A percentile compares a stretch with the other conserved stretches of the same genome.
Conservation (phyloP, 306 rosid genomes). For the Pyrus communis region DNA sequence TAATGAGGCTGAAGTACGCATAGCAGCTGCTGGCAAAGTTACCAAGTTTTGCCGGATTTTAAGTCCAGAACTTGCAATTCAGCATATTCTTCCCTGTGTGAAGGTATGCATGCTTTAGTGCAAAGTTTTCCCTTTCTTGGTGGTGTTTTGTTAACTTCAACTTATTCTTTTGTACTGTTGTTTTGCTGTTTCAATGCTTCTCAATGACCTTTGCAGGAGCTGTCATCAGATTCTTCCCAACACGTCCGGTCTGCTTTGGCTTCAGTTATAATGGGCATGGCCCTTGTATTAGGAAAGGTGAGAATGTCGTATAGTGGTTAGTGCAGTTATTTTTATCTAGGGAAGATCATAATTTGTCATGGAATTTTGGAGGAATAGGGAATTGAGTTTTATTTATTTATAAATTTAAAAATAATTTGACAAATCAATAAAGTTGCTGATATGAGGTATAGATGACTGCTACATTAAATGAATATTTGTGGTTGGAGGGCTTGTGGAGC, state of each 20-base stretch:
- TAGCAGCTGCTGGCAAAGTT: constrained; percentile 98
- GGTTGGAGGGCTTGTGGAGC: neutral
- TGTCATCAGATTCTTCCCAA: constrained; percentile 96
- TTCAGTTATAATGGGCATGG: constrained; percentile 99
- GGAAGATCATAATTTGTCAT: constrained; percentile 1
- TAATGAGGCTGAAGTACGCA: constrained; percentile 98
- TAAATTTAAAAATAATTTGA: neutral
- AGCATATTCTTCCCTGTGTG: constrained; percentile 95
- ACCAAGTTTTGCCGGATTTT: constrained; percentile 91
- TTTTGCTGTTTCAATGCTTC: neutral
- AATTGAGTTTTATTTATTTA: neutral
- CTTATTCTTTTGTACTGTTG: neutral
- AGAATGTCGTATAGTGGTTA: neutral
- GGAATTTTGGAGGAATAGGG: neutral
- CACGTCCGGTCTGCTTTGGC: constrained; percentile 98
- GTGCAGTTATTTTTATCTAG: constrained; percentile 12
- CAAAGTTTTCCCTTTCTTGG: constrained; percentile 7
- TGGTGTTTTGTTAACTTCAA: neutral
- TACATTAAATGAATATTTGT: neutral
- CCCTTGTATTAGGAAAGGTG: constrained; percentile 97
- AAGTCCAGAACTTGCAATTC: constrained; percentile 80
- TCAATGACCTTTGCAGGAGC: constrained; percentile 53
- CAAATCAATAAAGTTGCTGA: neutral
- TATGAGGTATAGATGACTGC: neutral
- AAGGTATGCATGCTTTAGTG: constrained; percentile 48